Percentiles rank a stretch among this genome's conserved stretches.
Conservation (phyloP, 371 early-diverging fungal species). For the Nematocida sp. region DNA sequence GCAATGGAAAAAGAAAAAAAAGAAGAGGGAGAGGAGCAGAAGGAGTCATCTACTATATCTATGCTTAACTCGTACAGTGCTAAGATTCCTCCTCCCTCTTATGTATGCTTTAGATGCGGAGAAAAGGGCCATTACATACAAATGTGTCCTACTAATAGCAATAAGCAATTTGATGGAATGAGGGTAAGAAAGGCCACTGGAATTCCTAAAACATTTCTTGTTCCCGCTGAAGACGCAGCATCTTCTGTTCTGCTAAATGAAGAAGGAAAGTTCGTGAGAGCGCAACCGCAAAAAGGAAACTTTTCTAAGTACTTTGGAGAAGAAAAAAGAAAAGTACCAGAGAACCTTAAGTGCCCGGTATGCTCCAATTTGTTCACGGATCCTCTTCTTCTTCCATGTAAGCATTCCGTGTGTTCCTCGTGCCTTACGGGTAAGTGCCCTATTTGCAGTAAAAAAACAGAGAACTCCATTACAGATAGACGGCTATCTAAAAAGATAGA, state of each 20-base stretch:
- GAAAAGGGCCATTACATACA: slow-evolving; percentile 68
- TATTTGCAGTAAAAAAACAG: slow-evolving; percentile 50
- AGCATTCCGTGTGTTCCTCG: slow-evolving; percentile 62
- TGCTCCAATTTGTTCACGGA: slow-evolving; percentile 61
- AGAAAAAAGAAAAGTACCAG: slow-evolving; percentile 39
- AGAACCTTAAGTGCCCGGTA: slow-evolving; percentile 56
- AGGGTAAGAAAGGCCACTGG: slow-evolving; percentile 66
- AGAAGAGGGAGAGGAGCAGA: background rate
- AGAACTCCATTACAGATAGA: background rate
- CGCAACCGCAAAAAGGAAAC: slow-evolving; percentile 65
- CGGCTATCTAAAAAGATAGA: slow-evolving; percentile 28
- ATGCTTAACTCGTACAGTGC: slow-evolving; percentile 5
- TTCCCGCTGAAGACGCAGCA: slow-evolving; percentile 47
- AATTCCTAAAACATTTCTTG: slow-evolving; percentile 66
- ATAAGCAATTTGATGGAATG: slow-evolving; percentile 65
- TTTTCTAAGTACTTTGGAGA: slow-evolving; percentile 59
- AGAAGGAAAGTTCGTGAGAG: slow-evolving; percentile 62
- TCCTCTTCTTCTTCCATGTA: slow-evolving; percentile 61
- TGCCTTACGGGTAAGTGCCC: slow-evolving; percentile 60
- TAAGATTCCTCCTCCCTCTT: slow-evolving; percentile 60
- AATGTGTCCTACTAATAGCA: slow-evolving; percentile 67
- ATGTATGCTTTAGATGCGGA: slow-evolving; percentile 67
- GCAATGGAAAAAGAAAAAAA: slow-evolving; percentile 55
- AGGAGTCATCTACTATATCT: slow-evolving; percentile 2
- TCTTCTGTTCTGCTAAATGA: slow-evolving; percentile 61